phyloP scores from a whole-genome alignment of 805 yeast genomes.

The Yarrowia sp. region DNA sequence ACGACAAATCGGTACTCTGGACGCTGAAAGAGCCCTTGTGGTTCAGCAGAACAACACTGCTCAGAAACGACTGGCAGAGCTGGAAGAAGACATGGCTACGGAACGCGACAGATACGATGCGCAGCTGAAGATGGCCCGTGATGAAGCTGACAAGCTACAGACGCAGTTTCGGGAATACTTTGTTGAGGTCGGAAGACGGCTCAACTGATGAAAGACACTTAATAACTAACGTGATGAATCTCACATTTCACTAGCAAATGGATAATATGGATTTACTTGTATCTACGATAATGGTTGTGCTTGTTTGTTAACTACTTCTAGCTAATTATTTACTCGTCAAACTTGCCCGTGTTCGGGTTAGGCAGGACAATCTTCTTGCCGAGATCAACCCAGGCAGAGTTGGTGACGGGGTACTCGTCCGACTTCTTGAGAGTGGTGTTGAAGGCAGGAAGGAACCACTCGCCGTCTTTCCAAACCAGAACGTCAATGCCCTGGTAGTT shows the following conservation, averaged over 20 bases:
- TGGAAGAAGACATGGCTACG: neutral
- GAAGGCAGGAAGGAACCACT: neutral
- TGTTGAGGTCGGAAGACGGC: neutral
- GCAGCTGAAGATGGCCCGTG: neutral
- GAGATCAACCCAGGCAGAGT: neutral
- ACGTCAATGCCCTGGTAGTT: conserved; percentile 7
- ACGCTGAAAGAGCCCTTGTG: conserved; percentile 11
- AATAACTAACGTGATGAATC: neutral
- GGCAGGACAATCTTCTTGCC: neutral
- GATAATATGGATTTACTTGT: no score
- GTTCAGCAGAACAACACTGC: conserved; percentile 1
- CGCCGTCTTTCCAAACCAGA: neutral
- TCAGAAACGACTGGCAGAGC: neutral
- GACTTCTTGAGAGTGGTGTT: neutral
- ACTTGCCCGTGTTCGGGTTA: neutral
- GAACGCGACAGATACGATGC: neutral
- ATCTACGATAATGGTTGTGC: no score
- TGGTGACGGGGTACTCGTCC: neutral
- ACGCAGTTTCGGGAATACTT: conserved; percentile 18
- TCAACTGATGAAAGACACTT: neutral
- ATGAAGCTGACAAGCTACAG: conserved; percentile 5
- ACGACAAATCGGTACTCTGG: conserved; percentile 6
- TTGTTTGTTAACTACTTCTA: no score
- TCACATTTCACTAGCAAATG: no score
- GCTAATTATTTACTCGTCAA: neutral